Base-by-base conservation (phyloP, 345 rosid genomes). In the Lagerstroemia speciosa region DNA sequence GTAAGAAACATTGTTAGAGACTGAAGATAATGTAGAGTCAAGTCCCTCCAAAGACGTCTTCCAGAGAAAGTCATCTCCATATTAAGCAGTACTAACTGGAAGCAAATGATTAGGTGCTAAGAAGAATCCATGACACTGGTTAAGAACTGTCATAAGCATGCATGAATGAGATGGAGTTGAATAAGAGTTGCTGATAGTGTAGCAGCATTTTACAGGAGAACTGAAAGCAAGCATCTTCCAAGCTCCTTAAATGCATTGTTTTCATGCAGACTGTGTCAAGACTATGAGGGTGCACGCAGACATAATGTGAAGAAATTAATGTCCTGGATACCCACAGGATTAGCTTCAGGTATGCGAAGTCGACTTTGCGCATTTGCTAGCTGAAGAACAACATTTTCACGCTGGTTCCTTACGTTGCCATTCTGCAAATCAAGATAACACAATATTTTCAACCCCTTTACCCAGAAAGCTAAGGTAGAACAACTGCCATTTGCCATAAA, bases 321-420 rank as follows among this genome's bases (percentile, higher is more conserved):
- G 65, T 68, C 66, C 50, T 64, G 73, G 71, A 71, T 73, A 89
- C 98, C 78, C 77, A 94, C 99, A 30, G 98, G 99, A 78, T 91
- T 92, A 77, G 81, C 69, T 69, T 70, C 86, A 43, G 90, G 95
- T 74, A 85, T 48, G 57, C 80, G 80, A 66, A 85, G 87, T 75
- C 87, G 95, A 71, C 89, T 87, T 69, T 94, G 99, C 72, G 96
- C 89, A 72, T 94, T 94, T 74, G 99, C 93, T 38, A 94, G 71
- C 22, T 83, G 62, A 76, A 94, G 98, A 79, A 91, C 86, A 71
- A 89, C 82, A 84, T 94, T 87, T 80, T 94, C 98, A 70, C 98
- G 88, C 74, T 94, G 99, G 77, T 94, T 94, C 85, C 92, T 82
- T 65, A 87, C 75, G 75, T 89, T 94, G 74, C 89, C 98, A 74